These are phyloP conservation scores for Capillidium heterosporum DNA, from an alignment of 371 early-diverging fungal genomes.

Conservation along the genomic window DNA sequence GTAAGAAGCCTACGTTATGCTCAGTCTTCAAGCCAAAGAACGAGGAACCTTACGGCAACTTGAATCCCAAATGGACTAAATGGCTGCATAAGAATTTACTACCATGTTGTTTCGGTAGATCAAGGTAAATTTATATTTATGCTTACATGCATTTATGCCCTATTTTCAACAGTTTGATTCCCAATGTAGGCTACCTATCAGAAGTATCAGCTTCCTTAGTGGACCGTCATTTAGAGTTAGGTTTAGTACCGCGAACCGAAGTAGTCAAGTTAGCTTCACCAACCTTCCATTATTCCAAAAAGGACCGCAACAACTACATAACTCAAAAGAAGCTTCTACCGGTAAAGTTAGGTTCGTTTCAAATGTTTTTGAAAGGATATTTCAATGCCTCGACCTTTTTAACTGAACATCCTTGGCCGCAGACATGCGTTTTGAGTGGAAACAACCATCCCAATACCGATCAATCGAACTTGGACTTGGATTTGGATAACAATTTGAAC, in stretches of 20 bases:
- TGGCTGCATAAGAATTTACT: conserved; percentile 77
- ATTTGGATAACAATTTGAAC: too few relatives aligned
- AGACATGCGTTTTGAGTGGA: conserved; percentile 1
- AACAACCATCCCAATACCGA: too few relatives aligned
- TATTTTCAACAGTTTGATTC: conserved; percentile 32
- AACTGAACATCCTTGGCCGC: conserved; percentile 33
- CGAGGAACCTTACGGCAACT: conserved; percentile 80
- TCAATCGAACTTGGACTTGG: too few relatives aligned
- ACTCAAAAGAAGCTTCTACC: conserved; percentile 28
- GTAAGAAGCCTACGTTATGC: conserved; percentile 34
- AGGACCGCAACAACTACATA: conserved; percentile 25
- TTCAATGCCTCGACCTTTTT: conserved; percentile 70
- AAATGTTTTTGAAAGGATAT: conserved; percentile 63
- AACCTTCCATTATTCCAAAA: conserved; percentile 54
- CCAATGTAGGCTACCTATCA: conserved; percentile 72
- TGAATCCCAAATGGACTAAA: conserved; percentile 88
- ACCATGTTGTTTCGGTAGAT: conserved; percentile 80
- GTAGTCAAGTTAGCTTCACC: conserved; percentile 52
- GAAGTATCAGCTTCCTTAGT: conserved; percentile 71
- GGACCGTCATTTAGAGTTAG: conserved; percentile 52
- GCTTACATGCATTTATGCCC: not conserved
- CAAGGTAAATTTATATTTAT: conserved; percentile 23
- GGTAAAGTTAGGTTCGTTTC: conserved; percentile 69
- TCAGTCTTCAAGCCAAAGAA: conserved; percentile 80
- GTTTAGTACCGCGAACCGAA: conserved; percentile 70